Percentiles rank a stretch among this genome's conserved stretches.
Conservation (phyloP, 2,329 filamentous ascomycete species). For the Claviceps humidiphila region DNA sequence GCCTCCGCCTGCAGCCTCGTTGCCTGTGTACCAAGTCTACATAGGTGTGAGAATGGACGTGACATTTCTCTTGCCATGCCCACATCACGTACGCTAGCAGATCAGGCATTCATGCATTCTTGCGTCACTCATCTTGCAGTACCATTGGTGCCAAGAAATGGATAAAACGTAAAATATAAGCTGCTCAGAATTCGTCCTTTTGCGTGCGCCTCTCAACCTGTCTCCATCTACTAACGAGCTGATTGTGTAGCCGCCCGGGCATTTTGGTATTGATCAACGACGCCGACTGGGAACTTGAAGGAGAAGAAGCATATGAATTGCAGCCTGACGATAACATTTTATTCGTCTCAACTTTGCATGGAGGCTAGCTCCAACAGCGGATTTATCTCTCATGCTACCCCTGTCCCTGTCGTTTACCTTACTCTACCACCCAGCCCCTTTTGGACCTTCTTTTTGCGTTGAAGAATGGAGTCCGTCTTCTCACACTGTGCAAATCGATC, state of each 20-base stretch:
- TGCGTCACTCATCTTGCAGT: neutral
- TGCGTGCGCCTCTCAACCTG: neutral
- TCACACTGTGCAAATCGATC: neutral
- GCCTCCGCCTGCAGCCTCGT: neutral
- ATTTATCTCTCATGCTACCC: neutral
- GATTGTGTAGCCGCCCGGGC: conserved; percentile 60
- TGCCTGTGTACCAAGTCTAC: neutral
- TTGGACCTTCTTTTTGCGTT: neutral
- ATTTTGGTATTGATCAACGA: conserved; percentile 97
- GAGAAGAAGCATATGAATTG: conserved; percentile 80
- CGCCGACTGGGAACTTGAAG: conserved; percentile 95
- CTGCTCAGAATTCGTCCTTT: neutral
- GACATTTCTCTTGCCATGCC: neutral
- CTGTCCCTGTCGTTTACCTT: neutral
- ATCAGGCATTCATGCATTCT: neutral
- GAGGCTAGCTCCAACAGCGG: conserved; percentile 44
- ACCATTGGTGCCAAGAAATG: neutral
- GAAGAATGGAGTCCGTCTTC: neutral
- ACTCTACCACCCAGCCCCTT: neutral
- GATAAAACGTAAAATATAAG: neutral
- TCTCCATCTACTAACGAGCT: conserved; percentile 11
- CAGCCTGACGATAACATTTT: conserved; percentile 75
- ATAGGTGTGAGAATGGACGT: neutral
- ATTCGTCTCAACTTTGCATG: conserved; percentile 93
- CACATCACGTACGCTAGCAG: neutral